Conservation (phyloP, 2,329 filamentous ascomycete species). For the Lizonia empirigonia region DNA sequence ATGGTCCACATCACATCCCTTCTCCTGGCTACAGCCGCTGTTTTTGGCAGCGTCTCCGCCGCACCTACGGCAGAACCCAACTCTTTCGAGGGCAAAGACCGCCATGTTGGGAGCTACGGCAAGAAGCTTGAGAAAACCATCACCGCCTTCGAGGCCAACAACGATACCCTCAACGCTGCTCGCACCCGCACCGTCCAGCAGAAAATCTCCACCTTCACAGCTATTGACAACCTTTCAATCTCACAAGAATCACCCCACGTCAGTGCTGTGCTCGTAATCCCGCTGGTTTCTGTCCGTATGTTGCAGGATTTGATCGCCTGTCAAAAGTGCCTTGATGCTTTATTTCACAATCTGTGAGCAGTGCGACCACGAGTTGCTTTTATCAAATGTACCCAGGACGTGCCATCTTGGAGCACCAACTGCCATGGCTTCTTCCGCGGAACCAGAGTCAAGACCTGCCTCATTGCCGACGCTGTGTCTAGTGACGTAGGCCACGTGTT, state of each 20-base stretch:
- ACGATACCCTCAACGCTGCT: slow-evolving; percentile 34
- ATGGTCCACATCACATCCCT: slow-evolving; percentile 36
- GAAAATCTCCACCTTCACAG: slow-evolving; percentile 36
- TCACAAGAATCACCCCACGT: no score
- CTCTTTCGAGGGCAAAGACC: slow-evolving; percentile 32
- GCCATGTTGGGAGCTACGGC: slow-evolving; percentile 31
- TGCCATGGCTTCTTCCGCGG: no score
- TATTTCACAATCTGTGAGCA: no score
- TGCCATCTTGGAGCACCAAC: no score
- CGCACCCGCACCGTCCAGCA: slow-evolving; percentile 35
- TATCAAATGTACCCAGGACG: no score
- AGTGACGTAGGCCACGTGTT: neutral
- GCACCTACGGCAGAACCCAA: slow-evolving; percentile 25
- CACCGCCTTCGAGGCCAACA: slow-evolving; percentile 27
- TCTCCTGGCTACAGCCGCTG: slow-evolving; percentile 28
- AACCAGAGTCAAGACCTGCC: neutral
- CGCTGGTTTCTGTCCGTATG: no score
- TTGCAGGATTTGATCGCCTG: no score
- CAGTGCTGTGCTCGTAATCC: no score
- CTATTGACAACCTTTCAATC: no score
- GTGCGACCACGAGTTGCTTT: no score
- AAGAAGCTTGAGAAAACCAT: slow-evolving; percentile 38
- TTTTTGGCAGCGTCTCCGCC: slow-evolving; percentile 25
- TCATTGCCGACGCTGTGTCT: neutral
- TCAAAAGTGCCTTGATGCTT: no score